A percentile compares a stretch with the other conserved stretches of the same genome.
phyloP scores from a whole-genome alignment of 1,284 basidiomycete genomes.

The Ustilago cynodontis region DNA sequence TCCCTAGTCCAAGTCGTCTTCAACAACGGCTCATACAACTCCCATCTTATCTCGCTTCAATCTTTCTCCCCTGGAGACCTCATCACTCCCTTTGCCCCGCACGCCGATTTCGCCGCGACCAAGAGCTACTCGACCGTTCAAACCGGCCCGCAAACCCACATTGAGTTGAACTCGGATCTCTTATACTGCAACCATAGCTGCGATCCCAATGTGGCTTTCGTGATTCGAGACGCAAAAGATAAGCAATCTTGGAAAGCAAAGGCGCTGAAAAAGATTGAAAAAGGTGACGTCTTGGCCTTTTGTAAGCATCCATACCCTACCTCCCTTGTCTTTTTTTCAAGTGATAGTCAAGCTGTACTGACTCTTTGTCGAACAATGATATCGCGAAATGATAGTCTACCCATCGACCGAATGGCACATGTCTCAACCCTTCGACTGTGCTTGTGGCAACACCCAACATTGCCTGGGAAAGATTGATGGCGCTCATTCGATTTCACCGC shows the following conservation, averaged over 20 bases:
- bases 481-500: slow-evolving; percentile 45
- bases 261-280: slow-evolving; percentile 54
- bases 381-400: slow-evolving; percentile 63
- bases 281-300: slow-evolving; percentile 63
- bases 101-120: slow-evolving; percentile 38
- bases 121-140: slow-evolving; percentile 65
- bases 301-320: slow-evolving; percentile 50
- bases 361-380: too few species aligned
- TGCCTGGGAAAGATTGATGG: slow-evolving; percentile 61
- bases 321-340: not conserved
- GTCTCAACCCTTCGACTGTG: slow-evolving; percentile 65
- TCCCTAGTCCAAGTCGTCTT: slow-evolving; percentile 60
- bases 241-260: slow-evolving; percentile 46
- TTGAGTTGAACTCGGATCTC: slow-evolving; percentile 65
- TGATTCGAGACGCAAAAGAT: slow-evolving; percentile 33
- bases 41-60: slow-evolving; percentile 53
- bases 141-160: slow-evolving; percentile 49
- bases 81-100: slow-evolving; percentile 50
- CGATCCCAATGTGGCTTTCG: slow-evolving; percentile 59
- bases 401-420: slow-evolving; percentile 67
- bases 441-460: slow-evolving; percentile 38
- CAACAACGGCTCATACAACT: slow-evolving; percentile 64
- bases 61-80: slow-evolving; percentile 42
- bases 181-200: slow-evolving; percentile 68
- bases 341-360: not conserved